Base-by-base conservation (phyloP, 2,329 filamentous ascomycete genomes). In the Diplocarpon rosae region DNA sequence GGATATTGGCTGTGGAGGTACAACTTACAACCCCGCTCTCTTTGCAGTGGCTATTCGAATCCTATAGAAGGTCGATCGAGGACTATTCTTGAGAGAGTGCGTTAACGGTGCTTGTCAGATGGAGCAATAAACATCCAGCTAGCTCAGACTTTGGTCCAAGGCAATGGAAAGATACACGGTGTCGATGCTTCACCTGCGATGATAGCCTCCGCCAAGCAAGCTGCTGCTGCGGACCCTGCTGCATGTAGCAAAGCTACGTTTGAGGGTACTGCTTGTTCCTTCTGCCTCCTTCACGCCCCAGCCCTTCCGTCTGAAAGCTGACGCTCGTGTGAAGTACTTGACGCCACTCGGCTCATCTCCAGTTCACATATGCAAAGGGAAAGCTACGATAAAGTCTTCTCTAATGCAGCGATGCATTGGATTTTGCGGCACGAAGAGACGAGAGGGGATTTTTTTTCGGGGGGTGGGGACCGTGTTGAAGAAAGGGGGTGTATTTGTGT, bases 371-470 rank as follows among this genome's bases (percentile, higher is more conserved):
- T 72, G 2, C 65, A 69, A 46, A 50, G 51, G 2, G 62, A 11
- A 1, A 45, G 5, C 3, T 70, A 62, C 55, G 63, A 67, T 49
- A 82, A 82, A 56, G 70, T 69, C 54, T 83, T 83, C 59, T 81
- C 76, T 44, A 82, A 82, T 54, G 78, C 78, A 0, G 78, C 78
- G 0, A 66, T 83, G 60, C 57, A 59, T 62, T 83, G 78, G 78
- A 78, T 83, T 56, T 67, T 86, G 7, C 65, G 71, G 0, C 47
- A 50, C 3, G 60, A 64, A 24, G 49, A 62, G 0, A 52, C 56
- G 0, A 69, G 75, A 9, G 52, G 61, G 3, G 55, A 59, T 24
- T 74, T 81, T 60, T 78, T 85, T 55, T 52, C 56, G 7, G 72
- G 67, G 32, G 68, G 78, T 2, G 63, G 70, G 48, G 62, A 62